A percentile compares a stretch with the other conserved stretches of the same genome.
Conservation (phyloP, 257 asterid genomes). For the Verbascum thapsus region DNA sequence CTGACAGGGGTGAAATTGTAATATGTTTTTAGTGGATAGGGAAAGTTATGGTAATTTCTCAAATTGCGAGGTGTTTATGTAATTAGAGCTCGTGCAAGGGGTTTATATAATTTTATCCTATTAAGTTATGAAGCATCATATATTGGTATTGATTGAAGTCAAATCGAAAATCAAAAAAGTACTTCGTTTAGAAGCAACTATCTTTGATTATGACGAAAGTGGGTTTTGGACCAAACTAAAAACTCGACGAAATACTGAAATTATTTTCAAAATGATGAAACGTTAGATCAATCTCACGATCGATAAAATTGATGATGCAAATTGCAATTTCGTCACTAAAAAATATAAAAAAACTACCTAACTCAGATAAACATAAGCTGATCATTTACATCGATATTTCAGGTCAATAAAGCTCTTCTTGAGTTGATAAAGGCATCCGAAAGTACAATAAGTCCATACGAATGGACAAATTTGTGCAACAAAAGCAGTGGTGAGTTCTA, state of each 20-base stretch:
- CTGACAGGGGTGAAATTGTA: no score
- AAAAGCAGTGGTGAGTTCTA: conserved; percentile 66
- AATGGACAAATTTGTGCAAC: conserved; percentile 84
- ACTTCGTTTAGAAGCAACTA: background rate
- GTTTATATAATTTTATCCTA: no score
- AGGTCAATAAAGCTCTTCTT: conserved; percentile 83
- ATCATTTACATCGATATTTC: conserved; percentile 29
- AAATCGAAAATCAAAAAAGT: background rate
- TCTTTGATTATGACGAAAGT: background rate
- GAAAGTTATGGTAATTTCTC: no score
- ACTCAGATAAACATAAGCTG: background rate
- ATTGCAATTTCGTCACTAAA: background rate
- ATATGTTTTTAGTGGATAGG: no score
- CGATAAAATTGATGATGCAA: background rate
- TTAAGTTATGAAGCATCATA: conserved; percentile 7
- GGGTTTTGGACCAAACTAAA: background rate
- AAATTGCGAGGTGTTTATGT: no score
- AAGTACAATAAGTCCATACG: conserved; percentile 40
- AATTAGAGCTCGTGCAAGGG: no score
- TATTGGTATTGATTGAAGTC: background rate
- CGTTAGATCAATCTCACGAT: background rate
- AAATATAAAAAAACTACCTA: background rate
- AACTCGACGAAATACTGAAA: background rate
- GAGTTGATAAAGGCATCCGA: conserved; percentile 76
- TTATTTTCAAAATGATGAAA: background rate